Evolutionary conservation across 2,329 filamentous ascomycete species (phyloP), one percentile per base, ranked within the genome.

Genomic region (Scedosporium apiospermum): DNA sequence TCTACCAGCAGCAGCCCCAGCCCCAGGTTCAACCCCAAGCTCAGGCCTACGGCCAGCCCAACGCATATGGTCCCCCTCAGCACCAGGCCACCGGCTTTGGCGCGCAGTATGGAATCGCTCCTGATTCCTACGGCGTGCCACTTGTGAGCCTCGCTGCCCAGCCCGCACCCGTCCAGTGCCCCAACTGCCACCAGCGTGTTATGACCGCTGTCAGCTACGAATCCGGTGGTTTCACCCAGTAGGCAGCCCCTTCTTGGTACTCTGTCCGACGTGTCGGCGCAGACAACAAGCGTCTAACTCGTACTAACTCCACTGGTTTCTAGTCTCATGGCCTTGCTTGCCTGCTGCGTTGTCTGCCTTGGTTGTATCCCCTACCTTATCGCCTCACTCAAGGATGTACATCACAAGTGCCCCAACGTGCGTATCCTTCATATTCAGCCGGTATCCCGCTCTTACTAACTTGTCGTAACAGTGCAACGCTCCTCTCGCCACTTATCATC

Each of bases 401-500:
- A 63, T 6, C 68, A 69, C 46, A 67, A 66, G 51, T 69, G 68
- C 58, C 53, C 61, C 18, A 65, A 64, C 59, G 67, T 68, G 63
- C 16, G 64, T 64, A 42, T 4, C 16, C 27, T 6, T 6, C 2
- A 5, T 51, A 14, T 10, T 34, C 16, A 10, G 2, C 12, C 14
- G 10, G 23, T 10, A n/a, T 23, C 23, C 9, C 41, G 4, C 23
- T 46, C 27, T 42, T 42, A n/a, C 63, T 67, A 60, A 67, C 63
- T 51, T 21, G 5, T 27, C 5, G n/a, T 16, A 18, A 23, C n/a
- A 68, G 67, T 69, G 68, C 41, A 65, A 65, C 2, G 64, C 67
- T n/a, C 64, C 66, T 26, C 65, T 69, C 12, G 68, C 68, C 4
- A 66, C 65, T n/a, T 69, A 68, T 53, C 68, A 69, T 42, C 67